phyloP scores from a whole-genome alignment of 352 stramenopile genomes.

The Blastocystis sp. region DNA sequence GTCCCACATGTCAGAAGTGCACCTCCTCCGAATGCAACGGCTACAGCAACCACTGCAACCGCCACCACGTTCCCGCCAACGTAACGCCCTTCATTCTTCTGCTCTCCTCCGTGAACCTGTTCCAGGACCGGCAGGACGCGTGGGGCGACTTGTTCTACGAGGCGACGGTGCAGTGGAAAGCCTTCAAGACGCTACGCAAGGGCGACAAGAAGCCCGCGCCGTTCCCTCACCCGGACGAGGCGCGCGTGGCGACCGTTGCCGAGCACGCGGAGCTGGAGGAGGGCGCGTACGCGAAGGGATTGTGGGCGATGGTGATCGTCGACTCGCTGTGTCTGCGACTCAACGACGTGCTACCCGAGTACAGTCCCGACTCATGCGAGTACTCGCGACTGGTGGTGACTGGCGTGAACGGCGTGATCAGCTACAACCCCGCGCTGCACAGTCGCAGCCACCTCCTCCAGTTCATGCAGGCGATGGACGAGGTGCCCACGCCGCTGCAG shows the following conservation, averaged over 20 bases:
- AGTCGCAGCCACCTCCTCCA: slow-evolving; percentile 35
- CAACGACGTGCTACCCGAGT: slow-evolving; percentile 22
- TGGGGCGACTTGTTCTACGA: slow-evolving; percentile 70
- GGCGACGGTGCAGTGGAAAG: slow-evolving; percentile 54
- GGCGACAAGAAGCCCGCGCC: not conserved
- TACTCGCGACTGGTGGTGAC: slow-evolving; percentile 34
- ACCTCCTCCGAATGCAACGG: slow-evolving; percentile 27
- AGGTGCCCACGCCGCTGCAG: slow-evolving; percentile 2
- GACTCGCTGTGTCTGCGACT: slow-evolving; percentile 34
- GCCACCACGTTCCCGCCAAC: slow-evolving; percentile 5
- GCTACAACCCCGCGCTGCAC: slow-evolving; percentile 27
- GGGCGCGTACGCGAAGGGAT: not conserved
- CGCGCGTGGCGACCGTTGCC: slow-evolving; percentile 15
- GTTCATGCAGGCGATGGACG: slow-evolving; percentile 68
- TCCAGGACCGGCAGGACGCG: slow-evolving; percentile 8
- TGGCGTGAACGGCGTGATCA: slow-evolving; percentile 40
- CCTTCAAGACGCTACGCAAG: slow-evolving; percentile 46
- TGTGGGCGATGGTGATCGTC: slow-evolving; percentile 46
- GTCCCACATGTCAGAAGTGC: slow-evolving; percentile 10
- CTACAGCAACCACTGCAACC: slow-evolving; percentile 63
- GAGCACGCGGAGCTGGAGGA: not conserved
- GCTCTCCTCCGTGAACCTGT: slow-evolving; percentile 5
- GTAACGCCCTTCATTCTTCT: slow-evolving; percentile 40
- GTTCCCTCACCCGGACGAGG: slow-evolving; percentile 43
- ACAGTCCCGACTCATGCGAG: slow-evolving; percentile 39